These are phyloP conservation scores for Fusarium euwallaceae DNA, from an alignment of 2,329 filamentous ascomycete genomes.

Conservation along the genomic window DNA sequence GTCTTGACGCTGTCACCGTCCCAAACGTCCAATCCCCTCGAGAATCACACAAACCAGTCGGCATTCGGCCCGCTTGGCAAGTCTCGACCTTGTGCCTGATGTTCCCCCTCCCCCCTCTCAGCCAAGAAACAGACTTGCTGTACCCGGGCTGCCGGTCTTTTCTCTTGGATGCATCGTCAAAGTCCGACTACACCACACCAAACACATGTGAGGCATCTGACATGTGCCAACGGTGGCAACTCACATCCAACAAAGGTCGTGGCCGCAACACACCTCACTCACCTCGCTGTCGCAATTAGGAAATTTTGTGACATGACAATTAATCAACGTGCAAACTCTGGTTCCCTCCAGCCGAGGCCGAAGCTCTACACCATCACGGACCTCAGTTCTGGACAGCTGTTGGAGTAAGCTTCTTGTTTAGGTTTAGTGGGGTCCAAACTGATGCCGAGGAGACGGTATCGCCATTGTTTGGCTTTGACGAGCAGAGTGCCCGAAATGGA, in stretches of 20 bases:
- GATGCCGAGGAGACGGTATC: slow-evolving; percentile 10
- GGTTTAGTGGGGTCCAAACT: slow-evolving; percentile 9
- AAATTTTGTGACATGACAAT: slow-evolving; percentile 5
- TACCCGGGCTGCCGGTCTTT: neutral
- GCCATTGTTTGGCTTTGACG: neutral
- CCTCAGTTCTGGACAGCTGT: neutral
- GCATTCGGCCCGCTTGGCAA: slow-evolving; percentile 28
- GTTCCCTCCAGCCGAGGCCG: slow-evolving; percentile 12
- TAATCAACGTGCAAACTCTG: slow-evolving; percentile 4
- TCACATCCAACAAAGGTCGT: slow-evolving; percentile 5
- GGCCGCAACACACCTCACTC: neutral
- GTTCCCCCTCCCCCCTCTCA: slow-evolving; percentile 27
- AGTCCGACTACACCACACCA: slow-evolving; percentile 9
- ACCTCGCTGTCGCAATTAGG: neutral
- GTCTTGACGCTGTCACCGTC: neutral
- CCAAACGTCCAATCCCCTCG: slow-evolving; percentile 5
- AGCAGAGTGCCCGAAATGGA: neutral
- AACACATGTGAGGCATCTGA: slow-evolving; percentile 10
- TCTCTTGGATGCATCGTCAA: neutral
- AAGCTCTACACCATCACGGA: slow-evolving; percentile 6
- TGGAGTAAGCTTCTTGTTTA: slow-evolving; percentile 19
- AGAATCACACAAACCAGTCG: slow-evolving; percentile 35
- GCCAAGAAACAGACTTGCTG: neutral
- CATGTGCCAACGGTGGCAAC: slow-evolving; percentile 18
- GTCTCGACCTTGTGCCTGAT: slow-evolving; percentile 21